These are phyloP conservation scores for Fusarium haematococcum DNA, from an alignment of 2,329 filamentous ascomycete species.

Conservation along the genomic window DNA sequence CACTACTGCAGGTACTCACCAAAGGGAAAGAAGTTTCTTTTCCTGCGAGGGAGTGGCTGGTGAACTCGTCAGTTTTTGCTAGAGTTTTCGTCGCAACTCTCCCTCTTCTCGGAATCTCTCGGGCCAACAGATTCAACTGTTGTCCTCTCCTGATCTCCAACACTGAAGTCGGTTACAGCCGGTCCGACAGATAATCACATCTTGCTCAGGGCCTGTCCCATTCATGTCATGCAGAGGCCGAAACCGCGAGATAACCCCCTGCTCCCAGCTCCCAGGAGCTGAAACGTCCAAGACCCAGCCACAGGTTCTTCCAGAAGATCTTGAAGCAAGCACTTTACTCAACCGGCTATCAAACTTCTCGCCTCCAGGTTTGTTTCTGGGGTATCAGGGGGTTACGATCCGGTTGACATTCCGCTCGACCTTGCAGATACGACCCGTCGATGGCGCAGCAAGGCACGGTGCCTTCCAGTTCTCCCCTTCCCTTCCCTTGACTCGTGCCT, in stretches of 20 bases:
- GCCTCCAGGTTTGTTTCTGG: conserved; percentile 34
- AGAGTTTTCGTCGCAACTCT: conserved; percentile 2
- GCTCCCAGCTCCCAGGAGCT: conserved; percentile 35
- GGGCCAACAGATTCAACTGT: conserved; percentile 2
- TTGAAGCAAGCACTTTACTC: conserved; percentile 31
- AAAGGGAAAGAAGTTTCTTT: conserved; percentile 2
- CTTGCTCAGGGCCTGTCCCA: neutral
- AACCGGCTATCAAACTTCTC: conserved; percentile 19
- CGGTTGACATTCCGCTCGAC: conserved; percentile 26
- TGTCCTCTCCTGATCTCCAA: neutral
- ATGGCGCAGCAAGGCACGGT: conserved; percentile 21
- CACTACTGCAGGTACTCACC: conserved; percentile 5
- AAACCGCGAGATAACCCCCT: conserved; percentile 35
- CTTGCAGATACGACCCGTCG: conserved; percentile 34
- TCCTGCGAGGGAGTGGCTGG: conserved; percentile 5
- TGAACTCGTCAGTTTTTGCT: conserved; percentile 19
- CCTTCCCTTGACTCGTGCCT: conserved; percentile 35
- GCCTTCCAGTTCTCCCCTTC: conserved; percentile 17
- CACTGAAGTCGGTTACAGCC: conserved; percentile 1
- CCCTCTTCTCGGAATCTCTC: conserved; percentile 11
- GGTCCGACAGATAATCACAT: neutral
- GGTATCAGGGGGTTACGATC: conserved; percentile 32
- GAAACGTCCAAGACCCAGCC: conserved; percentile 39
- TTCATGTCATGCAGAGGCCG: conserved; percentile 31
- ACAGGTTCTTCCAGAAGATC: conserved; percentile 44